Conservation (phyloP, 768 basidiomycete species). For the Lactifluus echinatus region DNA sequence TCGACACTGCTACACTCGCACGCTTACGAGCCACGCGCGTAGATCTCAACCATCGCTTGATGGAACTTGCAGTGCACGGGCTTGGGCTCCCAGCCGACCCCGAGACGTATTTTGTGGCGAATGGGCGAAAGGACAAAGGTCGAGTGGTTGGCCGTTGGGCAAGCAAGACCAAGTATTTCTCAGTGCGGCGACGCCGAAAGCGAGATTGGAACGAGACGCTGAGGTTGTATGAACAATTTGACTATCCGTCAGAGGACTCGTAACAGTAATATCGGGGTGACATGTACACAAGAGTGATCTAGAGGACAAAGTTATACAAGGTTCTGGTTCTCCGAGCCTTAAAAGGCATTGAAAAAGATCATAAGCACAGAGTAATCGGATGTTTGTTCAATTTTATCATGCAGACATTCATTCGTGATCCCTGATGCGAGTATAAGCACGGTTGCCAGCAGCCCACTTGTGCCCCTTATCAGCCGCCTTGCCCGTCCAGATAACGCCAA, state of each 20-base stretch:
- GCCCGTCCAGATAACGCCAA: slow-evolving; percentile 54
- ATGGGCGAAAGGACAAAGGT: slow-evolving; percentile 63
- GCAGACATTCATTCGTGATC: slow-evolving; percentile 14
- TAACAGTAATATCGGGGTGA: slow-evolving; percentile 1
- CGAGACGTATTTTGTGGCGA: slow-evolving; percentile 51
- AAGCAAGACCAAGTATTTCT: slow-evolving; percentile 67
- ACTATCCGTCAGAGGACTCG: slow-evolving; percentile 60
- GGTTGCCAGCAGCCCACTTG: slow-evolving; percentile 70
- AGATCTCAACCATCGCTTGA: slow-evolving; percentile 55
- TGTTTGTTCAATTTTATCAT: too few species aligned
- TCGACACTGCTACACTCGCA: slow-evolving; percentile 50
- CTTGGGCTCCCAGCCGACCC: slow-evolving; percentile 63
- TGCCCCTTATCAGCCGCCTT: slow-evolving; percentile 51
- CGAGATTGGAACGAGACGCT: slow-evolving; percentile 88
- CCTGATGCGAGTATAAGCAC: slow-evolving; percentile 43
- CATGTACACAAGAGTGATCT: slow-evolving; percentile 7
- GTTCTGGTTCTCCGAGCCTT: too few species aligned
- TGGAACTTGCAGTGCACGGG: slow-evolving; percentile 48
- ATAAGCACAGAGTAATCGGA: too few species aligned
- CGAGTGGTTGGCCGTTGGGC: slow-evolving; percentile 62
- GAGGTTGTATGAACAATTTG: slow-evolving; percentile 71
- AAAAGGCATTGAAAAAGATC: too few species aligned
- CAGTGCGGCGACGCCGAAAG: slow-evolving; percentile 67
- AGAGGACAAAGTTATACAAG: background rate
- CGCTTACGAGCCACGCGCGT: slow-evolving; percentile 44